A percentile compares a stretch with the other conserved stretches of the same genome.
phyloP scores from a whole-genome alignment of 2,329 filamentous ascomycete species.

The Fusarium brevicatenulatum region DNA sequence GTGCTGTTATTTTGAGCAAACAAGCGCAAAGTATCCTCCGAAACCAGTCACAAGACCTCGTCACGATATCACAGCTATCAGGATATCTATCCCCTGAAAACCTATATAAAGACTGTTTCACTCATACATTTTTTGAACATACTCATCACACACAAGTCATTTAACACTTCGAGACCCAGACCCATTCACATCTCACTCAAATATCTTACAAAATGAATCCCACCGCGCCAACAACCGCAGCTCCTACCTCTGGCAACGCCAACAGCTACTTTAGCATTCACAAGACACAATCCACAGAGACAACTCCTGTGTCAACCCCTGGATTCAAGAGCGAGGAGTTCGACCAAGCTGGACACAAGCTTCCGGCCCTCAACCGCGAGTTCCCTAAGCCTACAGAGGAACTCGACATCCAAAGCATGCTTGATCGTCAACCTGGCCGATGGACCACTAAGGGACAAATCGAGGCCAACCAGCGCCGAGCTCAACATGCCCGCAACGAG shows the following conservation, averaged over 20 bases:
- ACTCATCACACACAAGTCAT: neutral
- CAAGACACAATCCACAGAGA: slow-evolving; percentile 38
- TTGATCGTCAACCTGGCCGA: slow-evolving; percentile 55
- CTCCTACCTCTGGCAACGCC: slow-evolving; percentile 25
- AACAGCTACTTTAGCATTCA: slow-evolving; percentile 34
- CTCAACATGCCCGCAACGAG: slow-evolving; percentile 29
- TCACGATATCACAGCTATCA: neutral
- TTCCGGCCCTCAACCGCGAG: slow-evolving; percentile 49
- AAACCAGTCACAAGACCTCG: neutral
- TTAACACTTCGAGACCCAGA: neutral
- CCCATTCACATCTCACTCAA: neutral
- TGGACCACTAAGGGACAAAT: slow-evolving; percentile 54
- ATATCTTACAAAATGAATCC: slow-evolving; percentile 21
- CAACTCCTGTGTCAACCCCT: slow-evolving; percentile 38
- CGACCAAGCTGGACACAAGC: slow-evolving; percentile 37
- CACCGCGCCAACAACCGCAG: slow-evolving; percentile 22
- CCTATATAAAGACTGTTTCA: neutral
- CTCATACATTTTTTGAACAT: neutral
- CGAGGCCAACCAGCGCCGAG: slow-evolving; percentile 46
- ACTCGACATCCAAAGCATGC: slow-evolving; percentile 55
- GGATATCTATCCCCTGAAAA: neutral
- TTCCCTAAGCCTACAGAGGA: slow-evolving; percentile 55
- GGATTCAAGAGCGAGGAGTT: slow-evolving; percentile 26
- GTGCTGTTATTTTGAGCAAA: slow-evolving; percentile 6
- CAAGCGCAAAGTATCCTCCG: neutral